Evolutionary conservation across 78 protist genomes (phyloP).

Genomic region (Anaeramoeba ignava): DNA sequence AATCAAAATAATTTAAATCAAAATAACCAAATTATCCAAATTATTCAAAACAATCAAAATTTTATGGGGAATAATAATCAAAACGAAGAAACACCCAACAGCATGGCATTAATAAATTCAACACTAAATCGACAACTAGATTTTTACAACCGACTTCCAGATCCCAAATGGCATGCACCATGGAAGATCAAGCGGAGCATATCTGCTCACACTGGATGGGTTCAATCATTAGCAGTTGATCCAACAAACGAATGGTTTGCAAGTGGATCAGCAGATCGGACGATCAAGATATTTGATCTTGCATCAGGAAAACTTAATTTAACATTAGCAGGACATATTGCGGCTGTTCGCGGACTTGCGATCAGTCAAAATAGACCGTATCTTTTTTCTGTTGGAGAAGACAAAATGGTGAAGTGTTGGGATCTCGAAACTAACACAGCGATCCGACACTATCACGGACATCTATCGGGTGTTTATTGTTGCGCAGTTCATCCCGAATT

Average conservation of each 20-base stretch:
- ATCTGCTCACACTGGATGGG: slow-evolving; percentile 73
- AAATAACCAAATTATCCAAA: no score
- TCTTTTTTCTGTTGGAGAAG: slow-evolving; percentile 89
- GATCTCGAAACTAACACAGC: slow-evolving; percentile 78
- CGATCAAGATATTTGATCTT: slow-evolving; percentile 91
- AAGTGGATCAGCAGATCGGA: slow-evolving; percentile 83
- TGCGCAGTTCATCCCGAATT: slow-evolving; percentile 81
- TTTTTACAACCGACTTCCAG: background rate
- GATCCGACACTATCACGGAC: slow-evolving; percentile 84
- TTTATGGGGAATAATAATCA: no score
- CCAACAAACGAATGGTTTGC: slow-evolving; percentile 89
- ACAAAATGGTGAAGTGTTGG: slow-evolving; percentile 90
- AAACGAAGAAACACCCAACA: no score
- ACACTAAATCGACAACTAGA: background rate
- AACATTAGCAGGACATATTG: slow-evolving; percentile 87
- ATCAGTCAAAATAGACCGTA: slow-evolving; percentile 76
- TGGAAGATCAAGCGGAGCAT: slow-evolving; percentile 46
- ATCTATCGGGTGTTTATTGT: slow-evolving; percentile 73
- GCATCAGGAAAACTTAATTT: slow-evolving; percentile 79
- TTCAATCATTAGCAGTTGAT: slow-evolving; percentile 79
- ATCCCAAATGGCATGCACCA: slow-evolving; percentile 47
- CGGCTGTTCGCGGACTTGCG: slow-evolving; percentile 33
- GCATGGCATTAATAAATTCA: no score
- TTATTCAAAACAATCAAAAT: no score
- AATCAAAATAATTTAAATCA: no score